Conservation (phyloP, 495 filamentous ascomycete genomes). For the Penicillium fimorum region DNA sequence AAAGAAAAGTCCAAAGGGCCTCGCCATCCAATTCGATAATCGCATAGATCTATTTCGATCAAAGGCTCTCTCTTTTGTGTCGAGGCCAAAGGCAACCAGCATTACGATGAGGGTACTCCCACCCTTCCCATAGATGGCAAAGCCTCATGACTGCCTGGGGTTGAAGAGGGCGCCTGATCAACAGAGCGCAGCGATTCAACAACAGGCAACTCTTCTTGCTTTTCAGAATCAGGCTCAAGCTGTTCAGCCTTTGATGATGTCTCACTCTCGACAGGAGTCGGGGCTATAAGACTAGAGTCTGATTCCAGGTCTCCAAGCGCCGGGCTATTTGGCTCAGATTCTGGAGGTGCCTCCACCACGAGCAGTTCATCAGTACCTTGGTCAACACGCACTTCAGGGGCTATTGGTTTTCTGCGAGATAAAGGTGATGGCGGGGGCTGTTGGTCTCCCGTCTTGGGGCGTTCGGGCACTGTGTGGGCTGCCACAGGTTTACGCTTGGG, state of each 20-base stretch:
- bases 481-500: constrained; percentile 63
- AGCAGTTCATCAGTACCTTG: constrained; percentile 41
- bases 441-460: constrained; percentile 22
- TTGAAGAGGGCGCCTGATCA: constrained; percentile 14
- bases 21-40: neutral
- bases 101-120: constrained; percentile 13
- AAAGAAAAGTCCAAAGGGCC: neutral
- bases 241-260: constrained; percentile 9
- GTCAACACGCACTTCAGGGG: constrained; percentile 20
- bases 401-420: constrained; percentile 39
- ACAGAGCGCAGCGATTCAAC: constrained; percentile 7
- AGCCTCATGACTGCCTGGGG: constrained; percentile 4
- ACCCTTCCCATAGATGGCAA: constrained; percentile 5
- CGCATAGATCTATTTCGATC: neutral
- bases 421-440: constrained; percentile 30
- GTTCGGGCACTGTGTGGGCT: constrained; percentile 37
- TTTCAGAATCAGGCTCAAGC: neutral
- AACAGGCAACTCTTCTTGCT: constrained; percentile 10
- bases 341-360: constrained; percentile 51
- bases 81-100: neutral
- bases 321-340: constrained; percentile 52
- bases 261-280: constrained; percentile 12
- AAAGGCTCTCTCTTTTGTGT: neutral
- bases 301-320: constrained; percentile 28
- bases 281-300: constrained; percentile 5